These are phyloP conservation scores for Talaromyces sp. DNA, from an alignment of 2,329 filamentous ascomycete genomes.

Conservation along the genomic window DNA sequence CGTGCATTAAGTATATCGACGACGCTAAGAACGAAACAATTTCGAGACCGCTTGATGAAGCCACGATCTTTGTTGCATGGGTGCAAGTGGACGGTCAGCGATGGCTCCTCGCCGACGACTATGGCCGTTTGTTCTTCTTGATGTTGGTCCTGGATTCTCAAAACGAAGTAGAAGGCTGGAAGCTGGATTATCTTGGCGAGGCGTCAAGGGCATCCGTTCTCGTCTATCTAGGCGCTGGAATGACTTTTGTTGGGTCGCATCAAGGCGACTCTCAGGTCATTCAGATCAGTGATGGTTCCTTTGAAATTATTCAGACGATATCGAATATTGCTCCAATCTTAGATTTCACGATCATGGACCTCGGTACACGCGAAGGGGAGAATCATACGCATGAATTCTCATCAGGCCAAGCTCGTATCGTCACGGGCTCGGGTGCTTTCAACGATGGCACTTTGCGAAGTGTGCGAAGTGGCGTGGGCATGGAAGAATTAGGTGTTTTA, in stretches of 20 bases:
- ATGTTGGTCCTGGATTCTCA: slow-evolving; percentile 66
- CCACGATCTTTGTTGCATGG: slow-evolving; percentile 90
- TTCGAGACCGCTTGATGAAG: slow-evolving; percentile 63
- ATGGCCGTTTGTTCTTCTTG: slow-evolving; percentile 79
- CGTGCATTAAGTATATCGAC: slow-evolving; percentile 79
- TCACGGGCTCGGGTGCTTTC: slow-evolving; percentile 87
- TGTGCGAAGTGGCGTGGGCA: slow-evolving; percentile 86
- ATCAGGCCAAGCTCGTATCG: slow-evolving; percentile 87
- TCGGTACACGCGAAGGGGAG: slow-evolving; percentile 79
- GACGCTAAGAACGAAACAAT: slow-evolving; percentile 67
- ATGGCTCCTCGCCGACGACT: slow-evolving; percentile 90
- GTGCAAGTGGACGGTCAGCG: slow-evolving; percentile 74
- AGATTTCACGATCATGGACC: slow-evolving; percentile 94
- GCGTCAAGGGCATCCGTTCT: slow-evolving; percentile 75
- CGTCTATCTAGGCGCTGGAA: slow-evolving; percentile 65
- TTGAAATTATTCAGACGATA: slow-evolving; percentile 70
- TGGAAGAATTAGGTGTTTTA: slow-evolving; percentile 81
- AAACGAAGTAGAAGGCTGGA: slow-evolving; percentile 68
- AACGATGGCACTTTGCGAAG: slow-evolving; percentile 84
- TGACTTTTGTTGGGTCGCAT: slow-evolving; percentile 86
- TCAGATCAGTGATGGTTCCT: slow-evolving; percentile 56
- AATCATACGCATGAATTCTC: slow-evolving; percentile 84
- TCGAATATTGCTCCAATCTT: slow-evolving; percentile 86
- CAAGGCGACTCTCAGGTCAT: slow-evolving; percentile 88
- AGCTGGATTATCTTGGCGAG: slow-evolving; percentile 62